Base-by-base conservation (phyloP, 1,284 basidiomycete species). In the Naganishia sp. region DNA sequence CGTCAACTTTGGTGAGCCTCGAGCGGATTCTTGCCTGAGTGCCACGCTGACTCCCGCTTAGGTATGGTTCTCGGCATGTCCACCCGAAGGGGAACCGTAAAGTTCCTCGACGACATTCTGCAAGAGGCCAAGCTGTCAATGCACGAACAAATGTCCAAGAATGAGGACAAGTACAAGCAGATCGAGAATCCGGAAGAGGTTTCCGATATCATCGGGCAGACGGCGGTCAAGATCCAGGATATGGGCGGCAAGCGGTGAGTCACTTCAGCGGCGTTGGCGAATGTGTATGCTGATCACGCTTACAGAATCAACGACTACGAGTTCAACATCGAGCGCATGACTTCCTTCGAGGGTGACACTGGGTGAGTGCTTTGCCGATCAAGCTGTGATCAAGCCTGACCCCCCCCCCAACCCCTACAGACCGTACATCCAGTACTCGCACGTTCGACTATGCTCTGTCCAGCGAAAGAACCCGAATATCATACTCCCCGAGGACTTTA, bases 141-240 rank as follows among this genome's bases (percentile, higher is more conserved):
- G 95, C 92, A 93, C 81, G 92, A 94, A 70, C 92, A 95, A 78
- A 99, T 99, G 96, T 85, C 83, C 79, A 89, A 88, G 79, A 98
- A 98, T 77, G 89, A 92, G 80, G 92, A 87, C 67, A 99, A 99
- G 82, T 97, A 96, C 75, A 86, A 84, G 2, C 87, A 88, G 52
- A 85, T 99, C 64, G 91, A 93, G 75, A 87, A 99, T 80, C 94
- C 94, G 0, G 89, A 92, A 76, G 81, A 79, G 52, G 90, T 89
- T 50, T 87, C 88, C 68, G 85, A 86, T 72, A 90, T 97, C 77
- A 88, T 98, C 65, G 96, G 95, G 35, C 92, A 96, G 75, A 92
- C 93, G 0, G 94, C 93, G 7, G 89, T 99, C 76, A 99, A 99
- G 84, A 94, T 99, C 72, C 96, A 99, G 80, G 95, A 99, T 79